phyloP scores from a whole-genome alignment of 2,329 filamentous ascomycete genomes.

The Mollisiaceae sp. region DNA sequence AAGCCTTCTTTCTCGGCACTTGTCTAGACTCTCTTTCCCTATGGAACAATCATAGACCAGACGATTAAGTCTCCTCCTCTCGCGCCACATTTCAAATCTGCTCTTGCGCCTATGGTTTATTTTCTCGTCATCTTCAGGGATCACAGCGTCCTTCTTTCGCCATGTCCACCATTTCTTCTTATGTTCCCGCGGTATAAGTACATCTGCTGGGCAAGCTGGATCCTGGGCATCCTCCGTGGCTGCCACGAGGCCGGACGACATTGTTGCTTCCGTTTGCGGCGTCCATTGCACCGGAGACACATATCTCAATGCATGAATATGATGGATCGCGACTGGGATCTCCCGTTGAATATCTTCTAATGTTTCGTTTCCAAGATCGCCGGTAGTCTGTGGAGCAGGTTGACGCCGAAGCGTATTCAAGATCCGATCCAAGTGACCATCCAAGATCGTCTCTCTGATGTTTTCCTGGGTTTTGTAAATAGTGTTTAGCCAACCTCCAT shows the following conservation, averaged over 20 bases:
- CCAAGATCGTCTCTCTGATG: background rate
- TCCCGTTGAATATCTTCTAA: background rate
- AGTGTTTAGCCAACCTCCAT: background rate
- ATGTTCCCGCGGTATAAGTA: background rate
- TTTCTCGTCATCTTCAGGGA: background rate
- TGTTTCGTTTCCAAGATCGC: background rate
- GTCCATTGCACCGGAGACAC: background rate
- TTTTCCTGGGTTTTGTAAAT: background rate
- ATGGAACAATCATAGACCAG: background rate
- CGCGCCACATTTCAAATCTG: background rate
- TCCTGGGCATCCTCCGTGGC: background rate
- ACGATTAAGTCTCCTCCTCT: no score
- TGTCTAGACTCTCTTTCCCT: background rate
- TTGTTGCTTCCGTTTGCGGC: background rate
- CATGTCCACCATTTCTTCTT: background rate
- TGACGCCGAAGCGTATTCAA: background rate
- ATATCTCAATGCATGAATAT: background rate
- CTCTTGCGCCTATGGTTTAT: background rate
- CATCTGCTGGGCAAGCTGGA: background rate
- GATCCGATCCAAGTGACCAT: slow-evolving; percentile 14
- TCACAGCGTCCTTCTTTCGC: background rate
- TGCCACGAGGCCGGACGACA: background rate
- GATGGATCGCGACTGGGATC: background rate
- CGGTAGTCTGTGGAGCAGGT: background rate
- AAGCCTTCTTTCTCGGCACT: background rate